Percentiles rank a stretch among this genome's conserved stretches.
Conservation (phyloP, 345 rosid species). For the Gossypium herbaceum region DNA sequence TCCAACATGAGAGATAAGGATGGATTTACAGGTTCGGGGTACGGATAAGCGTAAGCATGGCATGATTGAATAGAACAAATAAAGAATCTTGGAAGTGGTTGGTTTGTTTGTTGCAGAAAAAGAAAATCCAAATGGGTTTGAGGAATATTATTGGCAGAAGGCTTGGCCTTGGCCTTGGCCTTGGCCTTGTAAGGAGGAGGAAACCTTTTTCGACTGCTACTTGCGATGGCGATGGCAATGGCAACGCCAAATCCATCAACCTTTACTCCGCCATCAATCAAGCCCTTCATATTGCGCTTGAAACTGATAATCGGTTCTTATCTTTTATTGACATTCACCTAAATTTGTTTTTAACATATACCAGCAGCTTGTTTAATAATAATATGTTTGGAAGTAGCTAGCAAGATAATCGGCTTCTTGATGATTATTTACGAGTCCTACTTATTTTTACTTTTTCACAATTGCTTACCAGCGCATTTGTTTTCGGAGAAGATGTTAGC, state of each 20-base stretch:
- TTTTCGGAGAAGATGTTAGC: conserved; percentile 5
- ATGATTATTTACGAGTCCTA: neutral
- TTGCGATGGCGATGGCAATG: neutral
- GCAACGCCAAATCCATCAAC: neutral
- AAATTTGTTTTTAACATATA: neutral
- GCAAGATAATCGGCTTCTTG: too few relatives aligned
- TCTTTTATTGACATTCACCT: neutral
- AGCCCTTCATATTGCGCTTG: conserved; percentile 12
- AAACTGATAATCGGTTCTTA: conserved; percentile 46
- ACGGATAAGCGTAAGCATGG: neutral
- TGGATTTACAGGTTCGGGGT: too few relatives aligned
- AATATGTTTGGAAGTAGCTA: too few relatives aligned
- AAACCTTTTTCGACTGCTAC: conserved; percentile 13
- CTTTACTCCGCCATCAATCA: neutral
- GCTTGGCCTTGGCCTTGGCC: neutral
- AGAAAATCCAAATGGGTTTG: neutral
- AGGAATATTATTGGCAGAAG: conserved; percentile 1
- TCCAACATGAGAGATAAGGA: too few relatives aligned
- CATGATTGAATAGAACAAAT: neutral
- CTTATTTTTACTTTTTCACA: neutral
- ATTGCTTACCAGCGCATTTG: neutral
- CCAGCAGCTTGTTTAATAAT: neutral
- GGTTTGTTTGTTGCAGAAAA: neutral
- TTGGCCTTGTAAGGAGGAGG: neutral
- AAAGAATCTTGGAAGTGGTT: neutral